phyloP scores from a whole-genome alignment of 106 monocot genomes.

The Apostasia ramifera region DNA sequence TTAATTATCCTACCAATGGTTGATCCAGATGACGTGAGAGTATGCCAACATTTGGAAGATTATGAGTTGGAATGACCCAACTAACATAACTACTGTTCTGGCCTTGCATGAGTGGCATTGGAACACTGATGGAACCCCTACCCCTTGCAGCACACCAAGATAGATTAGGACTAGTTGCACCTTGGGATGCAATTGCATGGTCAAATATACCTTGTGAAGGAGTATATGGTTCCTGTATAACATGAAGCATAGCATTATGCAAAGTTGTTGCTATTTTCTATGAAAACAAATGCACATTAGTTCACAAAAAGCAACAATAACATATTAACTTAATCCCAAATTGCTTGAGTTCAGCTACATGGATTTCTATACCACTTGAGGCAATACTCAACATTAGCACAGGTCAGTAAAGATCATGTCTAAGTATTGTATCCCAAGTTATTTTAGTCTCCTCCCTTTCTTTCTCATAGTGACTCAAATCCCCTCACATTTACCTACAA shows the following conservation, averaged over 20 bases:
- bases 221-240: conserved; percentile 32
- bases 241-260: not conserved
- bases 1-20: conserved; percentile 23
- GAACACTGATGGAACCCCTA: conserved; percentile 18
- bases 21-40: conserved; percentile 28
- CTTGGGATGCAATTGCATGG: conserved; percentile 35
- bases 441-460: too few species aligned
- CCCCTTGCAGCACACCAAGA: conserved; percentile 25
- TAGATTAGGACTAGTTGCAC: conserved; percentile 17
- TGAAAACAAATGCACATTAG: not conserved
- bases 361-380: too few species aligned
- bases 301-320: too few species aligned
- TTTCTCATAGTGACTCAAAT: too few species aligned
- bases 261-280: not conserved
- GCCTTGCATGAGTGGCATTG: conserved; percentile 36
- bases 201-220: conserved; percentile 40
- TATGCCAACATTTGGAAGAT: conserved; percentile 19
- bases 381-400: too few species aligned
- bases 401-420: too few species aligned
- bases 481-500: too few species aligned
- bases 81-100: conserved; percentile 31
- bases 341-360: too few species aligned
- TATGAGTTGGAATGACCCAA: conserved; percentile 36
- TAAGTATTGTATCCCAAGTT: too few species aligned
- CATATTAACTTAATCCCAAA: too few species aligned